These are phyloP conservation scores for Trebouxiophyceae sp. DNA, from an alignment of 163 green algal species.

Conservation along the genomic window DNA sequence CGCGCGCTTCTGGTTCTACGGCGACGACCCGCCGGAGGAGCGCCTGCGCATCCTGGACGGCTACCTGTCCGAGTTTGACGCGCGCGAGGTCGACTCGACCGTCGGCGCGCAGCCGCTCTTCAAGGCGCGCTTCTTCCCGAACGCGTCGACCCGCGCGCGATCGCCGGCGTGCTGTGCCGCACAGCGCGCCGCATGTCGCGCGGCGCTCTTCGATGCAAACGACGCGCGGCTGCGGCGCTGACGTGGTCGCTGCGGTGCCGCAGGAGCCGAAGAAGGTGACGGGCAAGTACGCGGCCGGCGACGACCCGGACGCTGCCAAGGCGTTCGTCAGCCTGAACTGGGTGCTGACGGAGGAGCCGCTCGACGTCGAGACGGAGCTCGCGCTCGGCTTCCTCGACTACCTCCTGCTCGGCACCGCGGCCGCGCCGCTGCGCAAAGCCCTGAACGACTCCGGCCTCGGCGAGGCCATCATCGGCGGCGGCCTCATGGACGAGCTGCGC, in stretches of 20 bases:
- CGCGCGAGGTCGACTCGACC: slow-evolving; percentile 52
- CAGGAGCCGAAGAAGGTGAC: slow-evolving; percentile 57
- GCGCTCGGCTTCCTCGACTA: slow-evolving; percentile 92
- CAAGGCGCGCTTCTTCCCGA: slow-evolving; percentile 11
- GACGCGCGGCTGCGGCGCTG: no score
- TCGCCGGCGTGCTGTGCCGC: no score
- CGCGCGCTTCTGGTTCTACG: slow-evolving; percentile 97
- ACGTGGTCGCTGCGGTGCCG: no score
- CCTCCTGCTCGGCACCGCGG: slow-evolving; percentile 86
- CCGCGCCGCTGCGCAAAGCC: slow-evolving; percentile 72
- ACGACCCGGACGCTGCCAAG: slow-evolving; percentile 37
- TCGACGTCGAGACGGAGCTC: slow-evolving; percentile 89
- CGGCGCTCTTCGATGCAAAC: no score
- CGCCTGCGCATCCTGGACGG: slow-evolving; percentile 70
- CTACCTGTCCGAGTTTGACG: slow-evolving; percentile 80
- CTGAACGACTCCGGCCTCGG: slow-evolving; percentile 90
- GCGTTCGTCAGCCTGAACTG: slow-evolving; percentile 88
- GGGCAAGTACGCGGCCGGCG: slow-evolving; percentile 74
- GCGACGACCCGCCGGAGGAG: slow-evolving; percentile 84
- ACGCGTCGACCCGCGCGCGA: no score
- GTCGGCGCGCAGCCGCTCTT: slow-evolving; percentile 73
- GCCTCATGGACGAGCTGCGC: slow-evolving; percentile 88
- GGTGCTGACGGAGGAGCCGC: slow-evolving; percentile 77
- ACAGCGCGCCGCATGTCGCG: no score
- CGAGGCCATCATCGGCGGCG: slow-evolving; percentile 81